A percentile compares a stretch with the other conserved stretches of the same genome.
These are phyloP conservation scores for Cladosporium oxysporum DNA, from an alignment of 2,329 filamentous ascomycete species.

Conservation along the genomic window DNA sequence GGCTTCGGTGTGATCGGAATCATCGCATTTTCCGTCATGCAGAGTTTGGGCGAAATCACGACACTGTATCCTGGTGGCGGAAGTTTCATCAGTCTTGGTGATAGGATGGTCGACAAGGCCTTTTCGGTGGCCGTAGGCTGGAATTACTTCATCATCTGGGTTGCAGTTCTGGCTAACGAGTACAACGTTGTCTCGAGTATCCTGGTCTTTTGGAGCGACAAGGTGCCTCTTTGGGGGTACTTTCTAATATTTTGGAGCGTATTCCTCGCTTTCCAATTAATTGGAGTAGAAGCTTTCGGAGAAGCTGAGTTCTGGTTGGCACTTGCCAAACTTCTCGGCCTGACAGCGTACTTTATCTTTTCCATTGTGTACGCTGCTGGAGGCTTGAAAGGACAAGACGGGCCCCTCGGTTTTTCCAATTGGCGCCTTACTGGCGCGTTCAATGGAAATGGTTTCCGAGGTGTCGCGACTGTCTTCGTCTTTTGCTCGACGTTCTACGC, in stretches of 20 bases:
- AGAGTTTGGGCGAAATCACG: constrained; percentile 72
- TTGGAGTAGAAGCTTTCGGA: constrained; percentile 45
- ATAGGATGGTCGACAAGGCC: constrained; percentile 70
- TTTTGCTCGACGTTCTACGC: constrained; percentile 51
- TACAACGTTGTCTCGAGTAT: constrained; percentile 70
- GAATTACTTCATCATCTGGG: constrained; percentile 72
- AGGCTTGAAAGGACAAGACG: constrained; percentile 33
- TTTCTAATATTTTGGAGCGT: constrained; percentile 46
- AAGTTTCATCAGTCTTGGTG: constrained; percentile 69
- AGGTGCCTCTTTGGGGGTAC: constrained; percentile 44
- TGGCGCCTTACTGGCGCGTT: constrained; percentile 45
- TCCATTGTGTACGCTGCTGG: constrained; percentile 42
- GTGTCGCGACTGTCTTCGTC: constrained; percentile 46
- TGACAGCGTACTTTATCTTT: constrained; percentile 45
- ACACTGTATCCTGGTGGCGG: constrained; percentile 72
- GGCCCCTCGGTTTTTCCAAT: constrained; percentile 38
- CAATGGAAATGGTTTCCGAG: constrained; percentile 42
- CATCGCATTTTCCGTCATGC: constrained; percentile 68
- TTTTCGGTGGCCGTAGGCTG: constrained; percentile 69
- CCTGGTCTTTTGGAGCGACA: constrained; percentile 65
- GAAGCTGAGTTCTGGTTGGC: constrained; percentile 51
- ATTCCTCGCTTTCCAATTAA: constrained; percentile 42
- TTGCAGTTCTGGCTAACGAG: constrained; percentile 66
- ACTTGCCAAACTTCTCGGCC: constrained; percentile 41
- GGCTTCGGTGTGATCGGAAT: constrained; percentile 72